Evolutionary conservation across 768 basidiomycete genomes (phyloP).

Genomic region (Amanita jacksonii): DNA sequence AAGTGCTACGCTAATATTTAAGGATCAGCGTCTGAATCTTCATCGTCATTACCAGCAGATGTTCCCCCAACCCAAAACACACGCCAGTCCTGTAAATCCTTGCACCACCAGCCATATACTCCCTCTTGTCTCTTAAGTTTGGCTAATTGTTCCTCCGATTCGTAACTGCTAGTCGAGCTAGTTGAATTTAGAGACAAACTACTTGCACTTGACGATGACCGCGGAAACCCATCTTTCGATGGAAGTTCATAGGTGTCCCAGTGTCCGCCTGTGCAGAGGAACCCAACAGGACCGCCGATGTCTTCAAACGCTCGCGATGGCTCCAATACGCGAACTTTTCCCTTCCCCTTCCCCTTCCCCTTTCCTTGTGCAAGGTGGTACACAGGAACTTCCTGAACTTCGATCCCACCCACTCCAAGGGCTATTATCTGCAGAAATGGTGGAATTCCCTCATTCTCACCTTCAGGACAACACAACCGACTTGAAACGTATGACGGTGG

Average conservation of each 20-base stretch:
- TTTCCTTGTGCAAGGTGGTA: constrained; percentile 36
- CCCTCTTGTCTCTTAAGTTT: constrained; percentile 49
- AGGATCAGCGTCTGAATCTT: neutral
- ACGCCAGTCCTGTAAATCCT: constrained; percentile 66
- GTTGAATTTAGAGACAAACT: constrained; percentile 31
- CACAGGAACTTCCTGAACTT: constrained; percentile 60
- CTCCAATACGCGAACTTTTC: constrained; percentile 19
- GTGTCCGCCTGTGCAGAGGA: constrained; percentile 42
- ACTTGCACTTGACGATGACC: constrained; percentile 37
- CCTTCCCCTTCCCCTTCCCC: constrained; percentile 45
- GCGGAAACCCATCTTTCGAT: constrained; percentile 23
- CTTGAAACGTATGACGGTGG: constrained; percentile 45
- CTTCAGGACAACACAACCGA: constrained; percentile 34
- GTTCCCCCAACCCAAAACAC: constrained; percentile 77
- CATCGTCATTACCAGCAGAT: neutral
- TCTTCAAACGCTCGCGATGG: constrained; percentile 45
- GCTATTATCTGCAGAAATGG: constrained; percentile 61
- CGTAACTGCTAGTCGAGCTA: constrained; percentile 40
- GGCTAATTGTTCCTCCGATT: constrained; percentile 39
- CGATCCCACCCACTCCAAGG: constrained; percentile 62
- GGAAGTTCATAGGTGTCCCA: constrained; percentile 37
- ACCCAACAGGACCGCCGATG: constrained; percentile 54
- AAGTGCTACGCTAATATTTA: neutral
- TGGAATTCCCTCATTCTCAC: constrained; percentile 15
- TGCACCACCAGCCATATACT: constrained; percentile 71